These are phyloP conservation scores for Laguncularia racemosa DNA, from an alignment of 345 rosid species.

Conservation along the genomic window DNA sequence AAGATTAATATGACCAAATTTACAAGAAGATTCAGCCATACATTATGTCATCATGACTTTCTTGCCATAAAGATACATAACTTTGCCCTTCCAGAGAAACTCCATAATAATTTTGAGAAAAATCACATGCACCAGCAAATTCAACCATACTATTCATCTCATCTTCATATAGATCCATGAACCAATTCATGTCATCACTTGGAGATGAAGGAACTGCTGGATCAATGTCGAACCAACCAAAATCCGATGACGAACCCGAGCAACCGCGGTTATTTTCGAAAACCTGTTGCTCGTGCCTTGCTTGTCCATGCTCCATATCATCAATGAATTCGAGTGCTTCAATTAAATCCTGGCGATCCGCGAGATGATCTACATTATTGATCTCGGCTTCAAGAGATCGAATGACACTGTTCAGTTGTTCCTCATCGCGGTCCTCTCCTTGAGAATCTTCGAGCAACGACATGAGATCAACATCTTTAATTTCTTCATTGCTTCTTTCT, in stretches of 20 bases:
- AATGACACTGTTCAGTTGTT: slow-evolving; percentile 32
- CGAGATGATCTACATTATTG: slow-evolving; percentile 17
- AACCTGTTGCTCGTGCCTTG: neutral
- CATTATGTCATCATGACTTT: slow-evolving; percentile 16
- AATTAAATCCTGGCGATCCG: neutral
- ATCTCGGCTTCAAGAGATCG: slow-evolving; percentile 47
- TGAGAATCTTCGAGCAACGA: slow-evolving; percentile 31
- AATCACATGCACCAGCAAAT: slow-evolving; percentile 15
- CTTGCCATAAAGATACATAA: slow-evolving; percentile 35
- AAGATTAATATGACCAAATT: neutral
- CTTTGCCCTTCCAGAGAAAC: slow-evolving; percentile 26
- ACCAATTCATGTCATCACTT: slow-evolving; percentile 43
- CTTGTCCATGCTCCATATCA: neutral
- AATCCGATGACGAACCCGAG: slow-evolving; percentile 2
- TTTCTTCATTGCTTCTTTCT: slow-evolving; percentile 16
- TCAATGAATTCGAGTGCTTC: neutral
- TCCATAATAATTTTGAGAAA: slow-evolving; percentile 25
- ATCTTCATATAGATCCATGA: slow-evolving; percentile 17
- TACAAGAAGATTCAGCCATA: neutral
- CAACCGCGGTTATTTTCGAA: neutral
- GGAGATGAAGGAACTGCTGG: slow-evolving; percentile 21
- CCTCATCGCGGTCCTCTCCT: slow-evolving; percentile 30
- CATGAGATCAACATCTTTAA: slow-evolving; percentile 23
- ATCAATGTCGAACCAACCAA: slow-evolving; percentile 16
- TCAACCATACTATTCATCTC: slow-evolving; percentile 25